Base-by-base conservation (phyloP, 1,284 basidiomycete genomes). In the Rhodotorula sp. region DNA sequence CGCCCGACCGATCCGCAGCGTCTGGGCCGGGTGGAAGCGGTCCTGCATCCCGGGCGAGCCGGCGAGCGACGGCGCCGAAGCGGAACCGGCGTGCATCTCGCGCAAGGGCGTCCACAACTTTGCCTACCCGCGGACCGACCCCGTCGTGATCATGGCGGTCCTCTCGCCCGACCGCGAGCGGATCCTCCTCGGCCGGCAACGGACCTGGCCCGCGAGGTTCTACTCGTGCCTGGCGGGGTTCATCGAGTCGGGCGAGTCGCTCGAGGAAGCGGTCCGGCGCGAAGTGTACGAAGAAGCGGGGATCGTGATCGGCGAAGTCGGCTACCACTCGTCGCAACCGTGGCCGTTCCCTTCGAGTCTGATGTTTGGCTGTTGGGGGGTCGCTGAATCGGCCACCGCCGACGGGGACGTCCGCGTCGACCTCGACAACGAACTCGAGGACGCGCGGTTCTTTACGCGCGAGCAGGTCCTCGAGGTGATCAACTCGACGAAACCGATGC, bases 251-350 rank as follows among this genome's bases (percentile, higher is more conserved):
- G 93, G 91, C n/a, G 94, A 97, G 82, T 88, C 90, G 0, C 91
- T 98, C 75, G 96, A 99, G 82, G 95, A 98, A 77, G 91, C 94
- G 1, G 94, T 98, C 23, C 86, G 88, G 72, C 86, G 96, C 47
- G 96, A 98, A 82, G 90, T 97, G 78, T 90, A 92, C 87, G 96
- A 98, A 81, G 96, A 98, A 82, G 91, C 92, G 0, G 96, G 96
- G 8, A 87, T 98, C 29, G 87, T 86, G 58, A 91, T 95, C 14
- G 90, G 89, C 83, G 86, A 91, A 72, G 88, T 96, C 16, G 85
- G 86, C 4, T 98, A 98, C 83, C 94, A 93, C 81, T 92, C 91
- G 62, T 58, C 52, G n/a, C 65, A 64, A 54, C 58, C 87, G 85
- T 62, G 78, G 78, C 78, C 78, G 8, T 79, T 77, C 71, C 78